Percentiles rank a stretch among this genome's conserved stretches.
Evolutionary conservation across 768 basidiomycete species (phyloP).

Genomic region (Lentinula sp.): DNA sequence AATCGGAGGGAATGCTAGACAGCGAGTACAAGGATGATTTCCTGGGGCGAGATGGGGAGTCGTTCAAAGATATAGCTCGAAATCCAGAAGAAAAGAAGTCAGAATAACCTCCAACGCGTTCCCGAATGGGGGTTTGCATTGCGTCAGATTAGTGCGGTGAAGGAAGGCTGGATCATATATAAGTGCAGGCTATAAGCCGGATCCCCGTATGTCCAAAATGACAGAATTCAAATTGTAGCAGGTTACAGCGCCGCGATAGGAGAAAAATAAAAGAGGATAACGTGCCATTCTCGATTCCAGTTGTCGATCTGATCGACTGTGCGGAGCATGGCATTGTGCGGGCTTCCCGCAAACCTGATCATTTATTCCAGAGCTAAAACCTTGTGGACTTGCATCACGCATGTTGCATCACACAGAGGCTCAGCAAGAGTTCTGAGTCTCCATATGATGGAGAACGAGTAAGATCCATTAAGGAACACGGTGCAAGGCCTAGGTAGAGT

Average conservation of each 20-base stretch:
- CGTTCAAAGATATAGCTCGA: not conserved
- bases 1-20: not conserved
- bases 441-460: not conserved
- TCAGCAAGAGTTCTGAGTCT: not conserved
- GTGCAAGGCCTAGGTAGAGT: not conserved
- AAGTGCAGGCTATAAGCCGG: not conserved
- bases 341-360: not conserved
- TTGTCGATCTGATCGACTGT: not conserved
- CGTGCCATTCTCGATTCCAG: not conserved
- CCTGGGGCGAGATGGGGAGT: not conserved
- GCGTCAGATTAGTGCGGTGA: not conserved
- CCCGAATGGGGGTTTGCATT: not conserved
- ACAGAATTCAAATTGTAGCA: not conserved
- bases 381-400: not conserved
- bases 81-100: constrained; percentile 9
- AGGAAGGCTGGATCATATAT: not conserved
- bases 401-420: not conserved
- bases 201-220: not conserved
- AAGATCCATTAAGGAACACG: too few relatives aligned
- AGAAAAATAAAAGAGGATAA: not conserved
- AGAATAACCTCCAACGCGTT: constrained; percentile 5
- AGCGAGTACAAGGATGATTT: not conserved
- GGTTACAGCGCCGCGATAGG: not conserved
- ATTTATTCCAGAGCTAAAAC: not conserved
- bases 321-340: not conserved